A percentile compares a stretch with the other conserved stretches of the same genome.
These are phyloP conservation scores for Chaetomium cochliodes DNA, from an alignment of 495 filamentous ascomycete species.

Conservation along the genomic window DNA sequence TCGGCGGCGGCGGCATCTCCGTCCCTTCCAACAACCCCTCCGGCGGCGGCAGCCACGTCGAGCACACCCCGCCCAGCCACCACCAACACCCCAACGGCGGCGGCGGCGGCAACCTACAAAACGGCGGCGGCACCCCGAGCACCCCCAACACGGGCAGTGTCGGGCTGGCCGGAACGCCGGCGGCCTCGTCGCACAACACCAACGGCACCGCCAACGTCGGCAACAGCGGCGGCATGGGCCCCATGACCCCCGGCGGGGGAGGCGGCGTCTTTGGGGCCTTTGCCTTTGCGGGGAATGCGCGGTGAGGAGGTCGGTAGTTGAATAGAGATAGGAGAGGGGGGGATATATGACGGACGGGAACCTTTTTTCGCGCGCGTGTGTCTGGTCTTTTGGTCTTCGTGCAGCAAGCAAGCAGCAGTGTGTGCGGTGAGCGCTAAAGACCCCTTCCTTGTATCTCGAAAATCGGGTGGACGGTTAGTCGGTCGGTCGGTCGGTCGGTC, in stretches of 20 bases:
- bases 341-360: neutral
- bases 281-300: constrained; percentile 43
- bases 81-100: constrained; percentile 29
- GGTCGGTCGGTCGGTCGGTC: too few relatives aligned
- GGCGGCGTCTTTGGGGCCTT: constrained; percentile 63
- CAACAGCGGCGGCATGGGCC: constrained; percentile 49
- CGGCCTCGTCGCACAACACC: constrained; percentile 55
- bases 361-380: too few relatives aligned
- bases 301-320: neutral
- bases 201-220: constrained; percentile 32
- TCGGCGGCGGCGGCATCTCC: constrained; percentile 37
- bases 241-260: constrained; percentile 67
- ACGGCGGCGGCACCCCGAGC: constrained; percentile 59
- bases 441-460: too few relatives aligned
- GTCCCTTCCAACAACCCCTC: constrained; percentile 27
- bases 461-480: too few relatives aligned
- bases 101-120: constrained; percentile 29
- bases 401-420: too few relatives aligned
- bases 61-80: constrained; percentile 41
- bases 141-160: constrained; percentile 63
- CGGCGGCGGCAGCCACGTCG: constrained; percentile 21
- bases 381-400: too few relatives aligned
- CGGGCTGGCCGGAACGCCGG: constrained; percentile 58
- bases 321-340: neutral
- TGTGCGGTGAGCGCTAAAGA: too few relatives aligned